Percentiles rank a stretch among this genome's conserved stretches.
These are phyloP conservation scores for Lupinus albus DNA, from an alignment of 306 rosid species.

Conservation along the genomic window DNA sequence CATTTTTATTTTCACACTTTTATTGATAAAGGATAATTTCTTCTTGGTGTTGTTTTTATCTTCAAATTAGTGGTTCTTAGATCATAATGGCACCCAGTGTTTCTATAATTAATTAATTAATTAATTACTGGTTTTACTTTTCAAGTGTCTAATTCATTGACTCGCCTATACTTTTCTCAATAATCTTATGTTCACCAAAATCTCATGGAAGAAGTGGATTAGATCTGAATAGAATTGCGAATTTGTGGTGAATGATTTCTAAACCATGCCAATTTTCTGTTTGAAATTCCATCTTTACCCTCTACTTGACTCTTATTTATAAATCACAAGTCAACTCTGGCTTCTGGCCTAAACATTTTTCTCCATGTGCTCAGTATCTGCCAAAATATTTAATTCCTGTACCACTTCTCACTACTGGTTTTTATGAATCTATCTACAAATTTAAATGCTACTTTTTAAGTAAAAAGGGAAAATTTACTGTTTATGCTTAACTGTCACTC, in stretches of 20 bases:
- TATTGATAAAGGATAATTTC: not conserved
- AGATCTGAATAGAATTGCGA: constrained; percentile 49
- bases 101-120: not conserved
- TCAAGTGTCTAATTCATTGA: constrained; percentile 19
- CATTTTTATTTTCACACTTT: not conserved
- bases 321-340: constrained; percentile 38
- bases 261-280: constrained; percentile 12
- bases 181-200: not conserved
- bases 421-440: constrained; percentile 12
- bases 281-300: constrained; percentile 21
- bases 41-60: not conserved
- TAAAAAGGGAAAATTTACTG: not conserved
- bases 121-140: constrained; percentile 3
- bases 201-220: constrained; percentile 25
- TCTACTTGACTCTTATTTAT: constrained; percentile 12
- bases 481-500: not conserved
- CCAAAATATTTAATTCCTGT: constrained; percentile 20
- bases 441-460: constrained; percentile 10
- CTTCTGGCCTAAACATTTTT: constrained; percentile 12
- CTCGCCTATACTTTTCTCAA: not conserved
- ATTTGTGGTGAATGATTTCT: constrained; percentile 31
- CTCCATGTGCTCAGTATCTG: constrained; percentile 15
- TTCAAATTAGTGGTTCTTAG: constrained; percentile 14
- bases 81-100: constrained; percentile 11
- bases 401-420: constrained; percentile 24